phyloP scores from a whole-genome alignment of 306 rosid genomes.

The Leucaena leucocephala region DNA sequence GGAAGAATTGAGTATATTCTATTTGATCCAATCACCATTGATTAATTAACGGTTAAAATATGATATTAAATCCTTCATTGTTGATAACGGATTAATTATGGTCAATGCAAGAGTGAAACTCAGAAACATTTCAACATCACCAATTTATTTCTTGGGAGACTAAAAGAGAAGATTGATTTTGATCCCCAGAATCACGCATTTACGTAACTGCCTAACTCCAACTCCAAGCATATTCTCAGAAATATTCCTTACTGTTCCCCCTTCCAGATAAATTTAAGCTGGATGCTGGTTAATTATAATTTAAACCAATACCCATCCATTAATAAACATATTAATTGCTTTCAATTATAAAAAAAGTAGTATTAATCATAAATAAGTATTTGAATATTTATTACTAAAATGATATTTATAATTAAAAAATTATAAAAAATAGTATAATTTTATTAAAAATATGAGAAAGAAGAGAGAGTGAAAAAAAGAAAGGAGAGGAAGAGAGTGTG shows the following conservation, averaged over 20 bases:
- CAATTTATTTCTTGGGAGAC: neutral
- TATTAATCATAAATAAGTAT: too few species aligned
- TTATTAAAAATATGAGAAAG: too few species aligned
- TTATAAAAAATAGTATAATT: too few species aligned
- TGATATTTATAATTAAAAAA: too few species aligned
- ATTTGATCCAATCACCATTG: neutral
- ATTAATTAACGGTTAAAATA: neutral
- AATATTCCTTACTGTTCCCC: neutral
- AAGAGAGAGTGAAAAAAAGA: too few species aligned
- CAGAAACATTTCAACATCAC: neutral
- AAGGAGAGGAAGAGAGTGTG: too few species aligned
- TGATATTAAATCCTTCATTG: neutral
- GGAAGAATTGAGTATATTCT: neutral
- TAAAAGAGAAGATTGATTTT: neutral
- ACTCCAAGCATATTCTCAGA: conserved; percentile 10
- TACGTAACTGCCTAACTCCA: neutral
- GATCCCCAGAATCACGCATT: conserved; percentile 24
- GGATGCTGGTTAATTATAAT: neutral
- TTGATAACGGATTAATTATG: neutral
- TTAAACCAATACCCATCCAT: neutral
- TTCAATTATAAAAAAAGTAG: too few species aligned
- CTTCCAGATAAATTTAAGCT: neutral
- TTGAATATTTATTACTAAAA: too few species aligned
- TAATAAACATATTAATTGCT: neutral
- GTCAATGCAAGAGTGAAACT: neutral